A percentile compares a stretch with the other conserved stretches of the same genome.
Evolutionary conservation across 192 early-diverging fungal species (phyloP).

Genomic region (Pilaira anomala): DNA sequence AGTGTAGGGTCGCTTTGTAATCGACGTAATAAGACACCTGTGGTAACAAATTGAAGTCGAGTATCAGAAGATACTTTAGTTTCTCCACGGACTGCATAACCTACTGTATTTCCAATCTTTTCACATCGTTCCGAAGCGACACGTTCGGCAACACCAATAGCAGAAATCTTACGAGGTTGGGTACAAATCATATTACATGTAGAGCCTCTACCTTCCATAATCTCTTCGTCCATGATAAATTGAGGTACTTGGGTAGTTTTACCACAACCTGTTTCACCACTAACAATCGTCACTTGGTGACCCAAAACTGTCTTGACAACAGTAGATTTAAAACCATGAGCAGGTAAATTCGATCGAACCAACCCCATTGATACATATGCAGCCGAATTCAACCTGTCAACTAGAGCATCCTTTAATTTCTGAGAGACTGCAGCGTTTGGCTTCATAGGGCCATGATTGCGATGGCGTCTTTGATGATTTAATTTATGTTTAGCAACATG

Average conservation of each 20-base stretch:
- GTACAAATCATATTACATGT: constrained; percentile 57
- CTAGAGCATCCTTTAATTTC: constrained; percentile 11
- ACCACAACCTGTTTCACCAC: constrained; percentile 74
- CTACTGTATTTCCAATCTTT: constrained; percentile 26
- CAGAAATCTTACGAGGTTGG: constrained; percentile 51
- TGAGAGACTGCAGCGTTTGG: constrained; percentile 8
- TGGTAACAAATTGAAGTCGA: constrained; percentile 34
- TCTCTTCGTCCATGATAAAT: constrained; percentile 66
- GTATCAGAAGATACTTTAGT: constrained; percentile 31
- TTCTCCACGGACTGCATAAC: constrained; percentile 38
- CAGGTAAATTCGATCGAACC: constrained; percentile 61
- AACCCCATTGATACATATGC: constrained; percentile 34
- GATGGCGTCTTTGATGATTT: not conserved
- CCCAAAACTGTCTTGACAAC: constrained; percentile 47
- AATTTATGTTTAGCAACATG: not conserved
- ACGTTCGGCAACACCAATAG: constrained; percentile 36
- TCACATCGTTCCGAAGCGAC: constrained; percentile 35
- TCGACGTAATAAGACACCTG: constrained; percentile 68
- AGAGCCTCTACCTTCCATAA: constrained; percentile 42
- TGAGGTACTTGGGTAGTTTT: constrained; percentile 83
- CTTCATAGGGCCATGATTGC: not conserved
- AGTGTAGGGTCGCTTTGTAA: constrained; percentile 62
- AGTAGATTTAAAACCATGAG: constrained; percentile 50
- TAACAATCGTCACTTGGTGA: constrained; percentile 68
- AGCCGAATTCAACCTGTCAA: constrained; percentile 16